A percentile compares a stretch with the other conserved stretches of the same genome.
Conservation (phyloP, 495 filamentous ascomycete genomes). For the Patellaria atrata region DNA sequence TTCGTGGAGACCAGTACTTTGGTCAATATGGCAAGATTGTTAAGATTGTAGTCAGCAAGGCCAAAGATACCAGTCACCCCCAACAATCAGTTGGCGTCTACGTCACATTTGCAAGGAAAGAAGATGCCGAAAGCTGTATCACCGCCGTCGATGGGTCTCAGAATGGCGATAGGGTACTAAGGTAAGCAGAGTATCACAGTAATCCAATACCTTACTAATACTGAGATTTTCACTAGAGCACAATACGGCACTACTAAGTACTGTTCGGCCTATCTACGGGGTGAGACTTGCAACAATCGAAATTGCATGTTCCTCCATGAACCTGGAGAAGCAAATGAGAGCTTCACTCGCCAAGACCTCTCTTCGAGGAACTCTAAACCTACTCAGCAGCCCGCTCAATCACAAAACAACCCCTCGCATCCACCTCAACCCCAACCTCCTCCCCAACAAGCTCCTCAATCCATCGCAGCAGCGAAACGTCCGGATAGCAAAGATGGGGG, state of each 20-base stretch:
- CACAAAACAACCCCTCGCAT: conserved; percentile 26
- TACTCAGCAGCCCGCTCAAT: conserved; percentile 52
- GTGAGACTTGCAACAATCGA: conserved; percentile 82
- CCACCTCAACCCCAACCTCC: conserved; percentile 36
- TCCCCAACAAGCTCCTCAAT: conserved; percentile 33
- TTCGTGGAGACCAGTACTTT: conserved; percentile 83
- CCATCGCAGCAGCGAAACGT: conserved; percentile 39
- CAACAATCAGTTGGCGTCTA: conserved; percentile 85
- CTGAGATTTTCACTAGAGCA: conserved; percentile 41
- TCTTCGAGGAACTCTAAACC: conserved; percentile 87
- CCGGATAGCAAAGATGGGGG: conserved; percentile 65
- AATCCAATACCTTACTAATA: conserved; percentile 2
- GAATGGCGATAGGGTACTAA: conserved; percentile 73
- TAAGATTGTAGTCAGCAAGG: conserved; percentile 97
- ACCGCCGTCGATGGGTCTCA: conserved; percentile 78
- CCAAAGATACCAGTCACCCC: conserved; percentile 58
- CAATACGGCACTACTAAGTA: conserved; percentile 98
- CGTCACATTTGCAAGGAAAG: conserved; percentile 81
- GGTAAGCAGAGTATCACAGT: conserved; percentile 28
- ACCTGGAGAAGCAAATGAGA: conserved; percentile 90
- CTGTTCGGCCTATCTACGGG: conserved; percentile 89
- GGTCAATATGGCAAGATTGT: conserved; percentile 97
- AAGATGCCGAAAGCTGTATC: conserved; percentile 81
- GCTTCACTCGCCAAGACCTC: conserved; percentile 85
- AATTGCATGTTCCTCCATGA: conserved; percentile 98